These are phyloP conservation scores for Phytophthora pisi DNA, from an alignment of 352 stramenopile genomes.

Conservation along the genomic window DNA sequence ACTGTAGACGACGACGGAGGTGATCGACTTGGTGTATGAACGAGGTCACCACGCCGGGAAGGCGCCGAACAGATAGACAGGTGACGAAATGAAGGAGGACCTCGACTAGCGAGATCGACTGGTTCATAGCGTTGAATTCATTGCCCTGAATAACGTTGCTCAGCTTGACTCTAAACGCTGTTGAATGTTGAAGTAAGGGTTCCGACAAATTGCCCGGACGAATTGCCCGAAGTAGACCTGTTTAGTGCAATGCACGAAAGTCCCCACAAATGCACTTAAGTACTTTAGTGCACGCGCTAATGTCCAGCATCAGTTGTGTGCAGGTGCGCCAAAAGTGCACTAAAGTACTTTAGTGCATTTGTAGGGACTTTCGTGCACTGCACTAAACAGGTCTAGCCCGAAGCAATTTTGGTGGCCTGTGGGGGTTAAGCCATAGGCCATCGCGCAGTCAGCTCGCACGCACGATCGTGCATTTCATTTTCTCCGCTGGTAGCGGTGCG, in stretches of 20 bases:
- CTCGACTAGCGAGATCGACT: constrained; percentile 24
- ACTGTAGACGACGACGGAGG: constrained; percentile 9
- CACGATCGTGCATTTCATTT: neutral
- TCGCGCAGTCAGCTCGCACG: neutral
- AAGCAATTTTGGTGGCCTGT: neutral
- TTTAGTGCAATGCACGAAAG: too few species aligned
- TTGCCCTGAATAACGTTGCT: constrained; percentile 3
- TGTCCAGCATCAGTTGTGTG: too few species aligned
- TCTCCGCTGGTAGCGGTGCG: neutral
- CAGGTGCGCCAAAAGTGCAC: too few species aligned
- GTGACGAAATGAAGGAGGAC: constrained; percentile 10
- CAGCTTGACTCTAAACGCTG: neutral
- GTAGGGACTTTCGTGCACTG: too few species aligned
- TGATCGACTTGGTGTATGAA: constrained; percentile 1
- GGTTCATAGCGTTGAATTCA: constrained; percentile 13
- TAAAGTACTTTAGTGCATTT: too few species aligned
- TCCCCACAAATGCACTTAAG: too few species aligned
- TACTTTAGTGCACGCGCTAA: too few species aligned
- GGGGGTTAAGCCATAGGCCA: neutral
- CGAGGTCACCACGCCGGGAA: neutral
- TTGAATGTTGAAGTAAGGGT: neutral
- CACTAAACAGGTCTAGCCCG: too few species aligned
- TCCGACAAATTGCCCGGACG: neutral
- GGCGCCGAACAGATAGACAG: constrained; percentile 29
- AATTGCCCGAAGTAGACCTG: too few species aligned